These are phyloP conservation scores for Cudoniella acicularis DNA, from an alignment of 495 filamentous ascomycete genomes.

Conservation along the genomic window DNA sequence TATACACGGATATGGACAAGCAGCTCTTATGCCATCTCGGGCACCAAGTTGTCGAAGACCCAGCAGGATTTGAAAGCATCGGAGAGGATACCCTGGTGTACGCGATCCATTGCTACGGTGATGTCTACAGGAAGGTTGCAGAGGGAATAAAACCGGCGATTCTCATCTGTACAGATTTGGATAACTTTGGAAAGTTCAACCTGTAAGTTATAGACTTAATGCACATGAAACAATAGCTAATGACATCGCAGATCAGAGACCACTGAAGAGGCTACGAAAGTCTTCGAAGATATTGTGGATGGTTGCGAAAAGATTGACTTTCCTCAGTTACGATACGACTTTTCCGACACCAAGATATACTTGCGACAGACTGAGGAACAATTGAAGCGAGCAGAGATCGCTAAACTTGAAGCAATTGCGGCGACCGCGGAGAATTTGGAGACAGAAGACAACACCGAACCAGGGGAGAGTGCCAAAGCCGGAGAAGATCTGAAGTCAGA, in stretches of 20 bases:
- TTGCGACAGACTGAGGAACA: conserved; percentile 7
- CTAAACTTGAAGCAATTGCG: background rate
- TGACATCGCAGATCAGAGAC: conserved; percentile 5
- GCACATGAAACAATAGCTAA: background rate
- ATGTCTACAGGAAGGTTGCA: conserved; percentile 25
- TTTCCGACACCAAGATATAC: conserved; percentile 28
- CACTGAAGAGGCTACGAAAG: background rate
- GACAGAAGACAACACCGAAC: background rate
- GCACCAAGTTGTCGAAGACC: conserved; percentile 53
- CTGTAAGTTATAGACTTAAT: conserved; percentile 3
- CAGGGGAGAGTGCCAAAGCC: background rate
- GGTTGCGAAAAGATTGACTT: conserved; percentile 19
- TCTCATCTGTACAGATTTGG: conserved; percentile 23
- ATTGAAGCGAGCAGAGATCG: background rate
- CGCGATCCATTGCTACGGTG: conserved; percentile 60
- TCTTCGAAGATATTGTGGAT: conserved; percentile 15
- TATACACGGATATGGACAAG: conserved; percentile 60
- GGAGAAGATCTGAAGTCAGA: background rate
- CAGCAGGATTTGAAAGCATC: conserved; percentile 52
- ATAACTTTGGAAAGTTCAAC: conserved; percentile 22
- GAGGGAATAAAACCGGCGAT: conserved; percentile 12
- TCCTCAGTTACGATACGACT: conserved; percentile 24
- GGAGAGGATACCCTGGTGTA: conserved; percentile 43
- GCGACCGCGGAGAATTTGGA: background rate
- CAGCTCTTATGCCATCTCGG: conserved; percentile 49